Conservation (phyloP, 2,329 filamentous ascomycete species). For the Pseudogymnoascus sp. region DNA sequence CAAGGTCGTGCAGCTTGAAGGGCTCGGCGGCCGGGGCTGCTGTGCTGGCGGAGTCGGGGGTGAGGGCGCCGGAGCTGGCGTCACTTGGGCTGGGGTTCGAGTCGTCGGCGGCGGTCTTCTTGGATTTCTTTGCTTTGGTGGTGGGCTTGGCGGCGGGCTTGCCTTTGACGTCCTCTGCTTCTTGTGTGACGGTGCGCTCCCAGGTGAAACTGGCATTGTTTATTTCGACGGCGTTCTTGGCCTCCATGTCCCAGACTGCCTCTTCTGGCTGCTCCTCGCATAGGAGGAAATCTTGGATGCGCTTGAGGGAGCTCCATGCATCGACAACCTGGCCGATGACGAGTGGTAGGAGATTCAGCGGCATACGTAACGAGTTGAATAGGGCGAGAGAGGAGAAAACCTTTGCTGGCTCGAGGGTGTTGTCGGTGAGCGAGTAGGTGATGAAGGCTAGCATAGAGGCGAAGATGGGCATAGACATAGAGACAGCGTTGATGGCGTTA, state of each 20-base stretch:
- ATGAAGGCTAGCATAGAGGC: slow-evolving; percentile 94
- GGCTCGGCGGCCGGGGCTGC: slow-evolving; percentile 50
- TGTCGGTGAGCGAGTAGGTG: slow-evolving; percentile 59
- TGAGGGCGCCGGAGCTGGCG: slow-evolving; percentile 37
- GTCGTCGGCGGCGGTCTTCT: not conserved
- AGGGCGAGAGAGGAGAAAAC: slow-evolving; percentile 90
- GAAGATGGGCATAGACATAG: slow-evolving; percentile 67
- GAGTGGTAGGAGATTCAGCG: slow-evolving; percentile 79
- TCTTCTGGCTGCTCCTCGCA: slow-evolving; percentile 79
- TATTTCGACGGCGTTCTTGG: slow-evolving; percentile 64
- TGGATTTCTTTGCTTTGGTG: slow-evolving; percentile 29
- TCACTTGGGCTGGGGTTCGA: slow-evolving; percentile 25
- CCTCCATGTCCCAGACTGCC: slow-evolving; percentile 46
- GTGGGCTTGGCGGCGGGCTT: slow-evolving; percentile 32
- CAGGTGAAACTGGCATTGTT: slow-evolving; percentile 75
- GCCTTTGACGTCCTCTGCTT: slow-evolving; percentile 42
- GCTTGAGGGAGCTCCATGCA: slow-evolving; percentile 73
- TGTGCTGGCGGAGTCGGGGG: slow-evolving; percentile 47
- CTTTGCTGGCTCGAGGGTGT: slow-evolving; percentile 62
- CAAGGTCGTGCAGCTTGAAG: slow-evolving; percentile 64
- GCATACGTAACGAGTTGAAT: slow-evolving; percentile 86
- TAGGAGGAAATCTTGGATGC: slow-evolving; percentile 81
- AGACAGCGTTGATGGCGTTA: slow-evolving; percentile 59
- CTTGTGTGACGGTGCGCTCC: slow-evolving; percentile 60
- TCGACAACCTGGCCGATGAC: slow-evolving; percentile 87